phyloP scores from a whole-genome alignment of 352 stramenopile genomes.

The Phytophthora citrophthora region DNA sequence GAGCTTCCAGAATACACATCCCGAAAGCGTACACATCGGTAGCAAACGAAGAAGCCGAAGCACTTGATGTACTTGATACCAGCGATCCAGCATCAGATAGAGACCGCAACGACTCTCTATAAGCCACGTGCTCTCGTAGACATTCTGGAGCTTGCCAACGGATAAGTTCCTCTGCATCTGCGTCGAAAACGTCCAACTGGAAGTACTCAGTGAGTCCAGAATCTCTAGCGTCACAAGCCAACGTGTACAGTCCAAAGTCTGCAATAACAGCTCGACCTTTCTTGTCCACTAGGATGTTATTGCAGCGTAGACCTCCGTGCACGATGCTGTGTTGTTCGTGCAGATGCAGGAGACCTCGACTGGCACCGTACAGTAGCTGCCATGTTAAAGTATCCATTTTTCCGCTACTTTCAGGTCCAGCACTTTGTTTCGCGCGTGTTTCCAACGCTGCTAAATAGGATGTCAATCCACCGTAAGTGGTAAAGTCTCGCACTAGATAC shows the following conservation, averaged over 20 bases:
- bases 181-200: constrained; percentile 33
- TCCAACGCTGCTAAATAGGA: constrained; percentile 57
- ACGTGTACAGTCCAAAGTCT: constrained; percentile 59
- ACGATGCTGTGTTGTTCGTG: constrained; percentile 62
- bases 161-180: constrained; percentile 56
- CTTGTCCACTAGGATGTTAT: constrained; percentile 78
- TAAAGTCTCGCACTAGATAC: constrained; percentile 70
- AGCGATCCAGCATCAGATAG: constrained; percentile 23
- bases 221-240: constrained; percentile 41
- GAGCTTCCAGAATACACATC: constrained; percentile 80
- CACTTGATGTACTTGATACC: constrained; percentile 19
- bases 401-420: constrained; percentile 23
- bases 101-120: constrained; percentile 36
- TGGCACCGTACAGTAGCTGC: constrained; percentile 65
- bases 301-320: constrained; percentile 65
- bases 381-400: constrained; percentile 57
- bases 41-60: constrained; percentile 42
- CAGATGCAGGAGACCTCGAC: constrained; percentile 65
- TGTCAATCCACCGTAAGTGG: constrained; percentile 56
- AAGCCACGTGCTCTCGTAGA: constrained; percentile 42
- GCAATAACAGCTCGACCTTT: constrained; percentile 65
- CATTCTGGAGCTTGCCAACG: constrained; percentile 77
- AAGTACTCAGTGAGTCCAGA: constrained; percentile 47
- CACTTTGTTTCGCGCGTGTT: constrained; percentile 41
- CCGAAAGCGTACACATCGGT: constrained; percentile 77